Percentiles rank a stretch among this genome's conserved stretches.
Conservation (phyloP, 177 flowering plant species). For the Vitis hybrid region DNA sequence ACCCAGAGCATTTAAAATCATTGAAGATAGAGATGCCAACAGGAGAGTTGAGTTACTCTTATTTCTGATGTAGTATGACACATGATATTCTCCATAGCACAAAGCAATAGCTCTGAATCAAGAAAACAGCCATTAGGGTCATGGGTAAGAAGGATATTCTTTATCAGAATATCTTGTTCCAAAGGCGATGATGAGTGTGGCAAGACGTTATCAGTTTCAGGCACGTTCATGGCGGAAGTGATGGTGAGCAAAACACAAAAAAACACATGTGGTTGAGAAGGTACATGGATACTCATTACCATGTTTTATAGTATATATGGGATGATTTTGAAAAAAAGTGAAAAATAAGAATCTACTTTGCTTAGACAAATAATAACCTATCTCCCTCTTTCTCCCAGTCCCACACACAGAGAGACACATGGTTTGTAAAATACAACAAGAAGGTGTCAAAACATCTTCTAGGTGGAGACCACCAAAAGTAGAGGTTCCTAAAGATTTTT, state of each 20-base stretch:
- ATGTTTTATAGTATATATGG: too few relatives aligned
- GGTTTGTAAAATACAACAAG: neutral
- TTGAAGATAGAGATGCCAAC: neutral
- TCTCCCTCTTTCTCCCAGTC: too few relatives aligned
- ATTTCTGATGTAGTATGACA: constrained; percentile 20
- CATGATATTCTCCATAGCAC: constrained; percentile 46
- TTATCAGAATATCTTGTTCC: constrained; percentile 42
- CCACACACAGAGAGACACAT: too few relatives aligned
- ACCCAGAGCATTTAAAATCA: neutral
- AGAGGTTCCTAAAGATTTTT: constrained; percentile 9
- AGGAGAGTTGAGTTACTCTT: neutral
- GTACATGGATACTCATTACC: too few relatives aligned
- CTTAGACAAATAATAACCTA: too few relatives aligned
- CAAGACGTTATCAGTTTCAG: neutral
- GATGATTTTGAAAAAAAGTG: too few relatives aligned
- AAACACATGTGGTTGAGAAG: too few relatives aligned
- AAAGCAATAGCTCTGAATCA: constrained; percentile 53
- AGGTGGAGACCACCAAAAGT: constrained; percentile 7
- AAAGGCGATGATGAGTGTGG: neutral
- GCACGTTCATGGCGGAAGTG: constrained; percentile 20
- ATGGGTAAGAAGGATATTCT: constrained; percentile 54
- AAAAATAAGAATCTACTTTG: too few relatives aligned
- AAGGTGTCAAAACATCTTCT: neutral
- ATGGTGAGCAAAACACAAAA: neutral
- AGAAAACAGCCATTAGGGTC: constrained; percentile 64